Base-by-base conservation (phyloP, 257 asterid genomes). In the Fraxinus quadrangulata region DNA sequence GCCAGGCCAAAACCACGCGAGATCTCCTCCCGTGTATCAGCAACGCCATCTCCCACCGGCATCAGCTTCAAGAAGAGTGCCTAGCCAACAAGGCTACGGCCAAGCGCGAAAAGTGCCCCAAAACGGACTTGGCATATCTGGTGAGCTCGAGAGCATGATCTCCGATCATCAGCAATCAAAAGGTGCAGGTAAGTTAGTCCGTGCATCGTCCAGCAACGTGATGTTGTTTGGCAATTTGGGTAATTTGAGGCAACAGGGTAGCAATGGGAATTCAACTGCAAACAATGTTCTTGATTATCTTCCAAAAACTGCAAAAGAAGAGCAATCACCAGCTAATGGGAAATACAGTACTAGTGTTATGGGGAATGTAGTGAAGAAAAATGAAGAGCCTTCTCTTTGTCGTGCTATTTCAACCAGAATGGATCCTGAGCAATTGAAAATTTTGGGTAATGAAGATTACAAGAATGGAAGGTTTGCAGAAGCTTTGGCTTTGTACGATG, bases 391-490 rank as follows among this genome's bases (percentile, higher is more conserved):
- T 30, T 86, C 97, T 0, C 88, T 96, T 6, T 96, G 99, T 81
- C 84, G 98, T 72, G 98, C 91, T 49, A 49, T 93, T 63, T 96
- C 99, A 5, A 90, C 97, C 0, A 75, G 96, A 45, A 96, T 90
- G 97, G 98, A 96, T 78, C 99, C 99, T 0, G 99, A 96, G 81
- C 81, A 96, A 76, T 78, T 93, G 82, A 96, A 93, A 85, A 90
- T 93, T 49, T 21, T 96, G 73, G 99, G 99, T 0, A 96, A 96
- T 77, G 99, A 96, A 23, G 99, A 96, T 81, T 96, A 93, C 79
- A 90, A 92, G 83, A 96, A 93, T 69, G 98, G 98, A 1, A 89
- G 97, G 72, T 93, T 96, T 78, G 96, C 97, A 0, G 99, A 93
- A 56, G 99, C 99, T 3, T 77, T 96, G 69, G 86, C 98, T 21